Evolutionary conservation across 2,329 filamentous ascomycete species (phyloP).

Genomic region (Cryphonectria nitschkei): DNA sequence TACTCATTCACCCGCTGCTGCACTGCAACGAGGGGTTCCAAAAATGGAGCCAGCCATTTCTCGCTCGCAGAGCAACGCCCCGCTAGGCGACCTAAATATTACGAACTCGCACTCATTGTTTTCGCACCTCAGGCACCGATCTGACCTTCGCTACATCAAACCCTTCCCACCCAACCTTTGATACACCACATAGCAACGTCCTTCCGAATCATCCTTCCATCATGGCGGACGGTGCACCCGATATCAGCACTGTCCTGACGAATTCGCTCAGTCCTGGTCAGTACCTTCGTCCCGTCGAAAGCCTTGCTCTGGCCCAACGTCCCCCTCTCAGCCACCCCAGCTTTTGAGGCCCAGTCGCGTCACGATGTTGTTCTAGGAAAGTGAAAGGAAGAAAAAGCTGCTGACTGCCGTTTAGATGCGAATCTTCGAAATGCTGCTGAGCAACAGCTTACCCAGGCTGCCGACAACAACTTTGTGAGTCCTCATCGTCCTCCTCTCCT

Average conservation of each 20-base stretch:
- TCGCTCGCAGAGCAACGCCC: conserved; percentile 25
- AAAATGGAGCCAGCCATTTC: conserved; percentile 25
- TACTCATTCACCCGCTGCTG: neutral
- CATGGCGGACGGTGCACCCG: conserved; percentile 73
- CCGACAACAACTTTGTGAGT: conserved; percentile 91
- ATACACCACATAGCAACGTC: conserved; percentile 25
- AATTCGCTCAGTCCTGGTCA: conserved; percentile 94
- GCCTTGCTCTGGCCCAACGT: conserved; percentile 1
- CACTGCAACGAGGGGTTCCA: conserved; percentile 23
- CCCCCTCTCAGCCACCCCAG: conserved; percentile 17
- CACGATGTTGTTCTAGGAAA: conserved; percentile 12
- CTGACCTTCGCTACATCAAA: conserved; percentile 9
- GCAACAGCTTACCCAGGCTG: conserved; percentile 89
- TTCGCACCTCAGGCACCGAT: conserved; percentile 26
- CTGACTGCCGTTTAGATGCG: conserved; percentile 68
- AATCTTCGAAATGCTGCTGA: conserved; percentile 88
- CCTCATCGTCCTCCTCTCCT: conserved; percentile 33
- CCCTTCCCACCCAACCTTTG: conserved; percentile 36
- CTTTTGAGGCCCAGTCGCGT: conserved; percentile 28
- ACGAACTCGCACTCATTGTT: conserved; percentile 30
- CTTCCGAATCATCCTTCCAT: conserved; percentile 36
- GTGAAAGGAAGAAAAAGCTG: conserved; percentile 27
- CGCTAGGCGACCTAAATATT: conserved; percentile 28
- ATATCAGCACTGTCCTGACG: conserved; percentile 97
- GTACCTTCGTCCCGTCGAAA: conserved; percentile 40